Percentiles rank a stretch among this genome's conserved stretches.
These are phyloP conservation scores for Phaeophleospora eucalypticola DNA, from an alignment of 2,329 filamentous ascomycete species.

Conservation along the genomic window DNA sequence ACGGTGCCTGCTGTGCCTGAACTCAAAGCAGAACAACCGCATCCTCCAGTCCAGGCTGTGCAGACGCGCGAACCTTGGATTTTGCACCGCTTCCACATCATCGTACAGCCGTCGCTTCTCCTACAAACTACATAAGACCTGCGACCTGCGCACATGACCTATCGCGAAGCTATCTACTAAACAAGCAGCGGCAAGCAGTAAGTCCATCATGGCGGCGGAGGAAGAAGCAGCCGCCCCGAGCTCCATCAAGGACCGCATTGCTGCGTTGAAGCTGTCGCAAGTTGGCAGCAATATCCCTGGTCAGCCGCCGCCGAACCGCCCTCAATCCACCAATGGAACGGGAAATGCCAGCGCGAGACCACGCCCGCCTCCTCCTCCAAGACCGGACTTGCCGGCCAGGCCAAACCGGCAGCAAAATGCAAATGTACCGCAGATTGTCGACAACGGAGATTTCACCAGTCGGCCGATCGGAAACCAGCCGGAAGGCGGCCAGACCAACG, in stretches of 20 bases:
- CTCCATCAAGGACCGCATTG: constrained; percentile 46
- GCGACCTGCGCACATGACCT: no score
- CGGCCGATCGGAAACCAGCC: constrained; percentile 39
- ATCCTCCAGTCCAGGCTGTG: background rate
- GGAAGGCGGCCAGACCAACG: constrained; percentile 21
- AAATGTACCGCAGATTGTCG: constrained; percentile 39
- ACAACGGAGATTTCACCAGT: constrained; percentile 33
- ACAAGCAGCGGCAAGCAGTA: background rate
- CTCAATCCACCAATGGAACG: constrained; percentile 19
- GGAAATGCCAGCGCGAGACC: constrained; percentile 21
- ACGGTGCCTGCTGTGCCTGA: background rate
- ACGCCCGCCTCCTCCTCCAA: constrained; percentile 34
- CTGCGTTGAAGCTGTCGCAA: constrained; percentile 45
- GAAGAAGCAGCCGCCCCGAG: constrained; percentile 19
- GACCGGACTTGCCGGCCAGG: constrained; percentile 28
- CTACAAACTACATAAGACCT: no score
- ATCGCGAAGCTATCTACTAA: no score
- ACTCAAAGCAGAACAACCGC: background rate
- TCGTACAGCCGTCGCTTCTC: no score
- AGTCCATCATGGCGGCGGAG: constrained; percentile 20
- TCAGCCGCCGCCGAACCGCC: constrained; percentile 29
- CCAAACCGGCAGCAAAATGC: constrained; percentile 30
- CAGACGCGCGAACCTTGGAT: background rate
- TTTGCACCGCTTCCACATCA: background rate
- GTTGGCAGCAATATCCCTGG: constrained; percentile 35